Percentiles rank a stretch among this genome's conserved stretches.
phyloP scores from a whole-genome alignment of 192 early-diverging fungal species.

The Linnemannia zychae region DNA sequence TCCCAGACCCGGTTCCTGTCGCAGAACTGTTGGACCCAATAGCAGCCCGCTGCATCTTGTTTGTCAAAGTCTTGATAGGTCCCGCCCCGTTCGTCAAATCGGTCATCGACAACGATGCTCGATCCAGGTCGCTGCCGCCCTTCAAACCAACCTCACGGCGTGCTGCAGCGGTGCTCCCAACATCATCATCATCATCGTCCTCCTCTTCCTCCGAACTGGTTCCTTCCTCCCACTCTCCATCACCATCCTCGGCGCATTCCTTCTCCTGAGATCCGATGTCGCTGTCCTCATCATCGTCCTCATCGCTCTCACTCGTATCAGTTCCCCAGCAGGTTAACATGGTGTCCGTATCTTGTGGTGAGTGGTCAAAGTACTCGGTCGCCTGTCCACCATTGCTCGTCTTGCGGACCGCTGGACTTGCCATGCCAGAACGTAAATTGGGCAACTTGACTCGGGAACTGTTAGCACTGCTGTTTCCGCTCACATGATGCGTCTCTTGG shows the following conservation, averaged over 20 bases:
- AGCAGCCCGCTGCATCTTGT: not conserved
- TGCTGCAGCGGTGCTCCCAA: not conserved
- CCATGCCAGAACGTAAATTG: not conserved
- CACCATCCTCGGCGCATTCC: constrained; percentile 41
- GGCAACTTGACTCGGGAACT: constrained; percentile 14
- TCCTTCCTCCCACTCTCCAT: constrained; percentile 54
- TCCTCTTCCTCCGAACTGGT: constrained; percentile 35
- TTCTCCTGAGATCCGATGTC: not conserved
- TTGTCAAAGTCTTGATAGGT: not conserved
- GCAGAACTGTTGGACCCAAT: not conserved
- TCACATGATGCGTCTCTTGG: constrained; percentile 12
- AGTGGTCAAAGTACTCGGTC: constrained; percentile 35
- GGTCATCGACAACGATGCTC: not conserved
- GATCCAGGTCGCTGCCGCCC: not conserved
- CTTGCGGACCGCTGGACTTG: constrained; percentile 16
- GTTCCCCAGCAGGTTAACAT: constrained; percentile 55
- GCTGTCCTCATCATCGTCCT: constrained; percentile 31
- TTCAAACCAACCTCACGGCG: not conserved
- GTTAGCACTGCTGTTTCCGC: constrained; percentile 24
- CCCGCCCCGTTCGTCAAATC: not conserved
- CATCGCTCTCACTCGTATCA: constrained; percentile 22
- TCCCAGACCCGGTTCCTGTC: not conserved
- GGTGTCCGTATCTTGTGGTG: constrained; percentile 48
- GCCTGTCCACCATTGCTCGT: not conserved
- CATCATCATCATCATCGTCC: constrained; percentile 8